Conservation (phyloP, 192 early-diverging fungal species). For the Coemansia sp. region DNA sequence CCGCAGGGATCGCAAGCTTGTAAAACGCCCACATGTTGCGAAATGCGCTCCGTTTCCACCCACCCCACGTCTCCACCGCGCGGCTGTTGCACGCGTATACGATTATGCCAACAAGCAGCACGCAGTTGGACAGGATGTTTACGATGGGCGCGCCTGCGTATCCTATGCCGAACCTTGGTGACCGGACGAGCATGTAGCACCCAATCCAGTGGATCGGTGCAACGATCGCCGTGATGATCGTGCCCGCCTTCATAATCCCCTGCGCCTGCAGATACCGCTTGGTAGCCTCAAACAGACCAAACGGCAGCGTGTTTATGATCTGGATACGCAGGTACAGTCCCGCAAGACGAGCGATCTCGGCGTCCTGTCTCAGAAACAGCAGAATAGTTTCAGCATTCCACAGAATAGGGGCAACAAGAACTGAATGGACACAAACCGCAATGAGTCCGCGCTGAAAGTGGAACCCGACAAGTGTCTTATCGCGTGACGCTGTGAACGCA, state of each 20-base stretch:
- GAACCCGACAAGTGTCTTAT: conserved; percentile 35
- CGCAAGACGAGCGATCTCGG: conserved; percentile 57
- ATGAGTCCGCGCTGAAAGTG: conserved; percentile 35
- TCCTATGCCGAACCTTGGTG: conserved; percentile 63
- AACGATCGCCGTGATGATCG: conserved; percentile 66
- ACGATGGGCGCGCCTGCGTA: conserved; percentile 81
- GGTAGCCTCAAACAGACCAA: conserved; percentile 74
- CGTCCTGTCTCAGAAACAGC: conserved; percentile 62
- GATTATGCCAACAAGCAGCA: conserved; percentile 63
- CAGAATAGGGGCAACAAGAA: conserved; percentile 13
- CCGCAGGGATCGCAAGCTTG: conserved; percentile 73
- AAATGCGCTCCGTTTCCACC: conserved; percentile 70
- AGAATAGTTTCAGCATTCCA: conserved; percentile 59
- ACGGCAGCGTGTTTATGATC: conserved; percentile 70
- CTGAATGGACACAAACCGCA: conserved; percentile 10
- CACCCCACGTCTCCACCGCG: conserved; percentile 82
- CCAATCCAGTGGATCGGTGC: conserved; percentile 70
- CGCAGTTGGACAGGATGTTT: conserved; percentile 66
- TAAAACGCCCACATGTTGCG: conserved; percentile 61
- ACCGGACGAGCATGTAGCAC: conserved; percentile 77
- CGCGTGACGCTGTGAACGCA: conserved; percentile 23
- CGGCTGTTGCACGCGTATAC: conserved; percentile 63
- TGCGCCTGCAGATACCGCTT: conserved; percentile 85
- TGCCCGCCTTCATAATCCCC: conserved; percentile 79
- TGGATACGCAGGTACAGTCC: conserved; percentile 67